These are phyloP conservation scores for Lavandula angustifolia DNA, from an alignment of 257 asterid species.

Conservation along the genomic window DNA sequence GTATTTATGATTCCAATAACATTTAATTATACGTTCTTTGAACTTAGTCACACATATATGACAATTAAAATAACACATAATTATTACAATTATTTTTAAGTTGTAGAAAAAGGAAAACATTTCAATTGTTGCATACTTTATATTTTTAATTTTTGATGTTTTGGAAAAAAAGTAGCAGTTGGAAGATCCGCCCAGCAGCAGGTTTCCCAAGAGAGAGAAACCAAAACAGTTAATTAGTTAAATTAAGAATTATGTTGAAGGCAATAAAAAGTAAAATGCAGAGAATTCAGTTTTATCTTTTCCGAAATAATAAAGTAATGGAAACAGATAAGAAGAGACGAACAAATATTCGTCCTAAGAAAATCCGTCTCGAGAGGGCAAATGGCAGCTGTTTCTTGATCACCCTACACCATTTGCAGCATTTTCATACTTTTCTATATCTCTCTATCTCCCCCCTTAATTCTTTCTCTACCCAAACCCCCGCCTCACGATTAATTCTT, in stretches of 20 bases:
- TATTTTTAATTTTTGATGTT: no score
- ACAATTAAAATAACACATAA: no score
- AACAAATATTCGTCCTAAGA: constrained; percentile 38
- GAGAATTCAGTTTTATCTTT: not conserved
- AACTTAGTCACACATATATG: no score
- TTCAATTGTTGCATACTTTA: no score
- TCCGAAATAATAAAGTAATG: constrained; percentile 1
- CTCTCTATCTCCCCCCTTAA: constrained; percentile 8
- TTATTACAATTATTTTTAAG: no score
- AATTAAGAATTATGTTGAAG: no score
- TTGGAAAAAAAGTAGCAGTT: no score
- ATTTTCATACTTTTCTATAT: constrained; percentile 4
- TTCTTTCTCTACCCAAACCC: constrained; percentile 34
- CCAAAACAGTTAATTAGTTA: constrained; percentile 25
- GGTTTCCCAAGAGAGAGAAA: constrained; percentile 1
- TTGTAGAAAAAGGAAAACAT: no score
- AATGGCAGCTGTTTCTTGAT: constrained; percentile 50
- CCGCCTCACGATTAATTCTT: constrained; percentile 41
- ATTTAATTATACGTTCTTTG: no score
- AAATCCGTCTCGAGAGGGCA: constrained; percentile 44
- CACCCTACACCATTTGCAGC: constrained; percentile 34
- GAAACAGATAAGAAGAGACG: constrained; percentile 19
- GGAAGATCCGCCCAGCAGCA: no score
- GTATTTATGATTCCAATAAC: no score
- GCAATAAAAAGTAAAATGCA: not conserved